Conservation (phyloP, 75 land plant genomes). For the Selaginella tamariscina region DNA sequence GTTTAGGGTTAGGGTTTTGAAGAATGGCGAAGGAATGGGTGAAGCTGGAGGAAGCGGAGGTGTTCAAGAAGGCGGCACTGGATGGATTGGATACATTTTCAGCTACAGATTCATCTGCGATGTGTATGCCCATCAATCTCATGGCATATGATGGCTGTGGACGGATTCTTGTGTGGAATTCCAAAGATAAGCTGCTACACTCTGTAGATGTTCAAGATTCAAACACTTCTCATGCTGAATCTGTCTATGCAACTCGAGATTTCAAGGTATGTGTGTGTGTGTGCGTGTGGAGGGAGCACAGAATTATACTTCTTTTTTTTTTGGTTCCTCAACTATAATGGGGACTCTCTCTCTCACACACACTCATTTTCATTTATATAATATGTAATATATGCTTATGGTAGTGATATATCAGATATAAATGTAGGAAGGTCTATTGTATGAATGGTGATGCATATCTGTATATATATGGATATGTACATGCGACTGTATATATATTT, state of each 20-base stretch:
- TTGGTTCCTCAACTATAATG: neutral
- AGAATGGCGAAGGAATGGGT: constrained; percentile 1
- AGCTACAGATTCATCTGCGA: neutral
- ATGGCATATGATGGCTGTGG: constrained; percentile 23
- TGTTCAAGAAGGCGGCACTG: constrained; percentile 13
- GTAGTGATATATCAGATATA: too few species aligned
- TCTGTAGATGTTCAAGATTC: constrained; percentile 18
- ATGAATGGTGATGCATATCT: too few species aligned
- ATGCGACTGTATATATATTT: too few species aligned
- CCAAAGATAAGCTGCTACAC: constrained; percentile 23
- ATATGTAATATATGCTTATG: too few species aligned
- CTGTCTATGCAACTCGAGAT: constrained; percentile 13
- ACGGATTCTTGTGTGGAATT: constrained; percentile 25
- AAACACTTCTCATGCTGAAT: neutral
- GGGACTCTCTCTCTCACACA: neutral
- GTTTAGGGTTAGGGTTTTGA: neutral
- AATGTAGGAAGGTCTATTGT: too few species aligned
- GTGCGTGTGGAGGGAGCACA: too few species aligned
- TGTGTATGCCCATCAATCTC: constrained; percentile 20
- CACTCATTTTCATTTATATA: neutral
- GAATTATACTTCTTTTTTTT: neutral
- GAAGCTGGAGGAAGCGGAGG: constrained; percentile 11
- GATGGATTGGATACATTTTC: neutral
- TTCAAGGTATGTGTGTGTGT: constrained; percentile 20
- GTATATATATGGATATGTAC: too few species aligned